Percentiles rank a stretch among this genome's conserved stretches.
phyloP scores from a whole-genome alignment of 306 rosid species.

The Ormosia semicastrata region DNA sequence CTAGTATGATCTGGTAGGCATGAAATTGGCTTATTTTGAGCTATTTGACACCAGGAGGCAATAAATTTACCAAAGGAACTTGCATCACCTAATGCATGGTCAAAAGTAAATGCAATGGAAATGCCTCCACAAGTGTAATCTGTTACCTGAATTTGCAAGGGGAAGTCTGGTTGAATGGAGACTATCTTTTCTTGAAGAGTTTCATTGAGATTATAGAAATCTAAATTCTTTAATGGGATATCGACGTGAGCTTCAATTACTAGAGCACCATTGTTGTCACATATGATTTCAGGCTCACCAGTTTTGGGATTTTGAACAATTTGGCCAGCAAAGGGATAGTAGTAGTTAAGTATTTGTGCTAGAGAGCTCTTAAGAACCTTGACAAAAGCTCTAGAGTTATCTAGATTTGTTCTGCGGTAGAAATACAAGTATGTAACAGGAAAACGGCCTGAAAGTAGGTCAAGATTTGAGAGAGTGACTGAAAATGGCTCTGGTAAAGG shows the following conservation, averaged over 20 bases:
- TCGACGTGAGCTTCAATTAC: conserved; percentile 57
- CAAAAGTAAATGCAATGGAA: conserved; percentile 77
- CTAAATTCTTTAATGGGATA: conserved; percentile 41
- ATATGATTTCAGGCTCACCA: conserved; percentile 69
- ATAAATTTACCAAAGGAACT: conserved; percentile 75
- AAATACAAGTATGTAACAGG: conserved; percentile 84
- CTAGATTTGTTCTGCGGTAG: conserved; percentile 40
- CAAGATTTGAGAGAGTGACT: conserved; percentile 72
- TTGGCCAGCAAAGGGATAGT: conserved; percentile 71
- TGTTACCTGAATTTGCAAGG: conserved; percentile 73
- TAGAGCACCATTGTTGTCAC: conserved; percentile 72
- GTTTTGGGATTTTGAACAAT: conserved; percentile 56
- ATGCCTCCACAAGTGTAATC: conserved; percentile 64
- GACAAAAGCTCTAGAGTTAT: conserved; percentile 19
- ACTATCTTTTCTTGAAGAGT: conserved; percentile 54
- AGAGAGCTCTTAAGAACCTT: conserved; percentile 60
- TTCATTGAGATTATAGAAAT: conserved; percentile 66
- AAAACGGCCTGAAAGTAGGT: conserved; percentile 87
- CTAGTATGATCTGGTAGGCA: conserved; percentile 59
- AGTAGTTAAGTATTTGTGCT: conserved; percentile 42
- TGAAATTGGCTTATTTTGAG: conserved; percentile 51
- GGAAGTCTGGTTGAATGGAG: conserved; percentile 42
- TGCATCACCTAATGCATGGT: conserved; percentile 89
- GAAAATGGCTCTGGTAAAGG: conserved; percentile 39
- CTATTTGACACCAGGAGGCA: conserved; percentile 66